Conservation (phyloP, 1,284 basidiomycete genomes). For the Tilletiopsis washingtonensis region DNA sequence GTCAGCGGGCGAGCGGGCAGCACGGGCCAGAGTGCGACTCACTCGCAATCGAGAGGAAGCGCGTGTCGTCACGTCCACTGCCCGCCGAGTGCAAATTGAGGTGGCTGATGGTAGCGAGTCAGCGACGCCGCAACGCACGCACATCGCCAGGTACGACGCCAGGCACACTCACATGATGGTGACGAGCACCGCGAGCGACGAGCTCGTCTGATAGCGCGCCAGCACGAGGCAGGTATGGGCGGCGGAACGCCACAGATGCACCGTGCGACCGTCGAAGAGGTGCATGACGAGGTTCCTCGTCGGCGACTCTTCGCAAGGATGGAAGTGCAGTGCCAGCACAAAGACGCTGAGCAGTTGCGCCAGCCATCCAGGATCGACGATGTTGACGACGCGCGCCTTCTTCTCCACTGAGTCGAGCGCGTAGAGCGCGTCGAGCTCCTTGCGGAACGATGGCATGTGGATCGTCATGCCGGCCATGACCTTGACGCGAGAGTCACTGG, state of each 20-base stretch:
- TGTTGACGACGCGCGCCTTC: conserved; percentile 35
- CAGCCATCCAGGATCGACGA: conserved; percentile 40
- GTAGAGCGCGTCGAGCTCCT: conserved; percentile 20
- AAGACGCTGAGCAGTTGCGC: conserved; percentile 33
- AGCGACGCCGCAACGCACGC: too few relatives aligned
- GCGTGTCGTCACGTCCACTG: conserved; percentile 9
- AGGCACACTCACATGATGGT: too few relatives aligned
- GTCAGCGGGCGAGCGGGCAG: too few relatives aligned
- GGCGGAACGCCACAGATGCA: conserved; percentile 36
- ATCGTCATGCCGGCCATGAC: conserved; percentile 6
- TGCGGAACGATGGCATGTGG: conserved; percentile 15
- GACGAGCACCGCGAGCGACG: conserved; percentile 34
- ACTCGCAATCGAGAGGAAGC: conserved; percentile 32
- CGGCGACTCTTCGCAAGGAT: conserved; percentile 26
- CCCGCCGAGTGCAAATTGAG: conserved; percentile 10
- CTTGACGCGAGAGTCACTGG: conserved; percentile 8
- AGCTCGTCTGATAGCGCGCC: conserved; percentile 28
- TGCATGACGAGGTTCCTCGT: conserved; percentile 18
- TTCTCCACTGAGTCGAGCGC: conserved; percentile 27
- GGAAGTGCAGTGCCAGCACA: conserved; percentile 37
- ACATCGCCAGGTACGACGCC: too few relatives aligned
- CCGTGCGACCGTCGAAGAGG: conserved; percentile 32
- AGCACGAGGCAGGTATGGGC: conserved; percentile 34
- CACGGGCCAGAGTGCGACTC: too few relatives aligned
- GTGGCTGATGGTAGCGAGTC: conserved; percentile 32